Evolutionary conservation across 805 yeast species (phyloP).

Genomic region (Ogataea thermomethanolica): DNA sequence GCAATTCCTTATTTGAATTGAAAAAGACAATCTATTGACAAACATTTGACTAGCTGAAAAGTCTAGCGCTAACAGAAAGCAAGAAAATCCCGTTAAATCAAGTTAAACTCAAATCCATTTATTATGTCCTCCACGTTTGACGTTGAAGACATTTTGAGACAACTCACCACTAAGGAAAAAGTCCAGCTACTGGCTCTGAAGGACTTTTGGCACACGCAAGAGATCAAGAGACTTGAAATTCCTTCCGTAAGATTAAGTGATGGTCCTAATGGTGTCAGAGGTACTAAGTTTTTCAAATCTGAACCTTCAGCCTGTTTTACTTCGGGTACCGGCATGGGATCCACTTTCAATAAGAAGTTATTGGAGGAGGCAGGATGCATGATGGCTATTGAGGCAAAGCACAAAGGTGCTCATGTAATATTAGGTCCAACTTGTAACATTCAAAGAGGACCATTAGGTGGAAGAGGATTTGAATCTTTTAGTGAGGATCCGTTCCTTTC

Average conservation of each 20-base stretch:
- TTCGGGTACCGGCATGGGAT: slow-evolving; percentile 46
- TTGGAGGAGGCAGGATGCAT: slow-evolving; percentile 38
- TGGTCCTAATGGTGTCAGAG: slow-evolving; percentile 50
- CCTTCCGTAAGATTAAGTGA: slow-evolving; percentile 39
- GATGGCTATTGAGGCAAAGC: slow-evolving; percentile 45
- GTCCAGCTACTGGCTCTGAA: slow-evolving; percentile 27
- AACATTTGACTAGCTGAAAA: background rate
- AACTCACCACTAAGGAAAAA: slow-evolving; percentile 32
- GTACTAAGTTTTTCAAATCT: slow-evolving; percentile 40
- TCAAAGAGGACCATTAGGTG: slow-evolving; percentile 45
- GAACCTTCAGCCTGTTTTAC: slow-evolving; percentile 45
- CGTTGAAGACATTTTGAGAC: slow-evolving; percentile 20
- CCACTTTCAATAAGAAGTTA: slow-evolving; percentile 42
- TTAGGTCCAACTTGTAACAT: slow-evolving; percentile 40
- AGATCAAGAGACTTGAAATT: slow-evolving; percentile 33
- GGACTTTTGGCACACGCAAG: slow-evolving; percentile 42
- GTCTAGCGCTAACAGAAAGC: background rate
- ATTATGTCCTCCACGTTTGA: slow-evolving; percentile 7
- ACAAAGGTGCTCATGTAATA: slow-evolving; percentile 42
- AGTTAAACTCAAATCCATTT: background rate
- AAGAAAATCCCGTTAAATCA: background rate
- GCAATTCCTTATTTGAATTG: background rate
- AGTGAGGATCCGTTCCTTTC: slow-evolving; percentile 32
- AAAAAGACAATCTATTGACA: background rate
- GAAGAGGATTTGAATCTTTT: slow-evolving; percentile 21